Base-by-base conservation (phyloP, 768 basidiomycete species). In the Mycena amicta region DNA sequence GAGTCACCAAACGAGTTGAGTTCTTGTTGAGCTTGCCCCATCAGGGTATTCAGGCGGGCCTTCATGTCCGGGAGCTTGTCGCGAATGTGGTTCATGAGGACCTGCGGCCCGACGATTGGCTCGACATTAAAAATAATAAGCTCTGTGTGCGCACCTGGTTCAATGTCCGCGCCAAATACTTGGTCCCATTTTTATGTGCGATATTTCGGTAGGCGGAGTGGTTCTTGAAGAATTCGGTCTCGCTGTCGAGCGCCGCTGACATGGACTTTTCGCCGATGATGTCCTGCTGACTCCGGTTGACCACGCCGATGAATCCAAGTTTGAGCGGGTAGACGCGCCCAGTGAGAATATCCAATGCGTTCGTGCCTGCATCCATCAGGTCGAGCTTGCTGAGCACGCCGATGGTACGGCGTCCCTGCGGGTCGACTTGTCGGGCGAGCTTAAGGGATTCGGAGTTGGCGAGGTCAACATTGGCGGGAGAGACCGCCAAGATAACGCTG, bases 21-120 rank as follows among this genome's bases (percentile, higher is more conserved):
- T 72, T 99, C 97, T 72, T 99, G 97, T 70, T 98, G 96, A 6
- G 97, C 94, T 75, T 99, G 97, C 16, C 96, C 95, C 93, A 98
- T 98, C 23, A 98, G 77, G 2, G 97, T 99, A 70, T 98, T 99
- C 59, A 99, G 76, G 20, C 95, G 83, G 16, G 97, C 97, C 73
- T 99, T 99, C 97, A 99, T 98, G 73, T 99, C 97, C 0, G 97
- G 97, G 33, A 99, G 82, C 74, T 98, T 99, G 69, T 99, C 97
- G 58, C 97, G 87, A 62, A 99, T 98, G 70, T 99, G 97, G 71
- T 92, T 93, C 84, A 99, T 88, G 60, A 99, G 75, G 29, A 98
- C 94, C 92, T 88, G 56, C 30, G 53, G 2, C n/a, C 15, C 28
- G 20, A 53, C 49, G 2, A 40, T 26, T 56, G 37, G 27, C 3